Base-by-base conservation (phyloP, 1,284 basidiomycete genomes). In the Naganishia sp. region DNA sequence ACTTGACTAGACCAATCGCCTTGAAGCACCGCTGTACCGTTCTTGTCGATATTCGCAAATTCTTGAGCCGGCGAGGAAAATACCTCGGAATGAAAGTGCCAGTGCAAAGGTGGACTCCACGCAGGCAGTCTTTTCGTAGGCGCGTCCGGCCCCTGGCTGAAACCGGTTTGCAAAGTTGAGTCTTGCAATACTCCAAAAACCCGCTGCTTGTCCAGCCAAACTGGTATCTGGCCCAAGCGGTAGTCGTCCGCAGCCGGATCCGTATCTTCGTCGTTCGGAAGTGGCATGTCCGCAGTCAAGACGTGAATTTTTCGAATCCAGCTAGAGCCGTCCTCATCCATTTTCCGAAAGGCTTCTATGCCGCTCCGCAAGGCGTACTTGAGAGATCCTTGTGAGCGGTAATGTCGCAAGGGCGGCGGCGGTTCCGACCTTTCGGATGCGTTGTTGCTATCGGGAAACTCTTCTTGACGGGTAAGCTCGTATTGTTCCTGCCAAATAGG, bases 351-450 rank as follows among this genome's bases (percentile, higher is more conserved):
- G n/a, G 65, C 56, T 25, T 60, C 50, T 64, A 70, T 4, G 75
- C 57, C 13, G 3, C 76, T 78, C 21, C 76, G 68, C 72, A 79
- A 73, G 16, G 77, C 78, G 65, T 78, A 72, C 3, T 72, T 70
- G 16, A 77, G 69, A 55, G 77, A 75, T 56, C 78, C 75, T 55
- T 76, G 72, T 46, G 78, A 77, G 2, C 78, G 68, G 45, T 59
- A 66, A 55, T 66, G 65, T 21, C 46, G 21, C 2, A 33, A 3
- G 33, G 50, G 50, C n/a, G 50, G 43, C 21, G 49, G 28, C 13
- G 31, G 49, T 6, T 18, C 23, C n/a, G 53, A 16, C 23, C 52
- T 54, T 43, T 46, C 11, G 18, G 9, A n/a, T 2, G 21, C 15
- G 13, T 11, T 9, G 16, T 13, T 10, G n/a, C 42, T 23, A 2